Evolutionary conservation across 805 yeast genomes (phyloP).

Genomic region (Teunomyces aglyptinius): DNA sequence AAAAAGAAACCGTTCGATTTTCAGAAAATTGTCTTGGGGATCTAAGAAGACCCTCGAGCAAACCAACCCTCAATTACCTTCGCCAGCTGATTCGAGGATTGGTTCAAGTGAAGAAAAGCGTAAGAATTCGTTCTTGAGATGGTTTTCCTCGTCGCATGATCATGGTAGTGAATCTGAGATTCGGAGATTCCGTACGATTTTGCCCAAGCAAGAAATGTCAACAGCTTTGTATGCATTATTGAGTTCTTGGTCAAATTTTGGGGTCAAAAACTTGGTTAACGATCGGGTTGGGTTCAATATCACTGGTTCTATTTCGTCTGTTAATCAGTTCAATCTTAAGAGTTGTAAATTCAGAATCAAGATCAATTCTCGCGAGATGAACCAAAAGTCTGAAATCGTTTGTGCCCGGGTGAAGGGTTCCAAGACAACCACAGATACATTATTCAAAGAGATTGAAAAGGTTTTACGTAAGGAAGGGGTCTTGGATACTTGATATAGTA

Average conservation of each 20-base stretch:
- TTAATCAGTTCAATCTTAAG: constrained; percentile 60
- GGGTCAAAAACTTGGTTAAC: constrained; percentile 54
- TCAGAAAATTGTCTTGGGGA: constrained; percentile 54
- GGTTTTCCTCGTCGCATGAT: constrained; percentile 41
- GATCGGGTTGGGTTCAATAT: constrained; percentile 44
- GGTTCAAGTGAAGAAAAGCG: constrained; percentile 26
- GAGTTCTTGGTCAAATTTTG: constrained; percentile 68
- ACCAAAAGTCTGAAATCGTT: constrained; percentile 51
- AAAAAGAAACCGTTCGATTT: constrained; percentile 38
- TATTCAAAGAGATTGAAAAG: constrained; percentile 61
- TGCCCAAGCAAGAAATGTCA: constrained; percentile 55
- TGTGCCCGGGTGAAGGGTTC: constrained; percentile 69
- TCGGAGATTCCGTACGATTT: constrained; percentile 35
- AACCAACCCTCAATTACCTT: constrained; percentile 27
- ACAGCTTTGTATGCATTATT: constrained; percentile 63
- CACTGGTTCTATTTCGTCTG: constrained; percentile 61
- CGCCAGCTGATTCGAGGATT: constrained; percentile 33
- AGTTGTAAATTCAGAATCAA: constrained; percentile 62
- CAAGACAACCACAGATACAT: constrained; percentile 54
- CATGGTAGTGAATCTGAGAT: constrained; percentile 24
- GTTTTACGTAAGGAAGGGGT: constrained; percentile 67
- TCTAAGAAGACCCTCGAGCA: constrained; percentile 36
- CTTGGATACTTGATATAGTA: constrained; percentile 26
- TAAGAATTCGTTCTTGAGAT: constrained; percentile 31
- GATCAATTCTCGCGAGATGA: constrained; percentile 40